Evolutionary conservation across 2,329 filamentous ascomycete species (phyloP).

Genomic region (Ceratocystis huliohia): DNA sequence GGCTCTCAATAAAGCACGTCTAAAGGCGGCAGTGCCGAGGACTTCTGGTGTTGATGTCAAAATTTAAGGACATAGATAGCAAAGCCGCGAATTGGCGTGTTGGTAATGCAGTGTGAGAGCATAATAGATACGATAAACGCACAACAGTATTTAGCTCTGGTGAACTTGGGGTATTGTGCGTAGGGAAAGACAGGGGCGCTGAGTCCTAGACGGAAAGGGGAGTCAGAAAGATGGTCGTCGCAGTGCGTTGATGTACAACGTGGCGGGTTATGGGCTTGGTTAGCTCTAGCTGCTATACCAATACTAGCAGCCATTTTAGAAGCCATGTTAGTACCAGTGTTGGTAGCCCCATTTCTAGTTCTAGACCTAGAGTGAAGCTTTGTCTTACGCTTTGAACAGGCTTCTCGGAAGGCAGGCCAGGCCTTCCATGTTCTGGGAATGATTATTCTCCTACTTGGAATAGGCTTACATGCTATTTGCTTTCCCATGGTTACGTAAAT

Average conservation of each 20-base stretch:
- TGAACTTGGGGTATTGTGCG: conserved; percentile 25
- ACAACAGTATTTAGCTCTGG: conserved; percentile 29
- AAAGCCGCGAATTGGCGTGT: conserved; percentile 28
- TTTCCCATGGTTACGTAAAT: not conserved
- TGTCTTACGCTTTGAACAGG: not conserved
- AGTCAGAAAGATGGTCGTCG: not conserved
- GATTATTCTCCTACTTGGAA: not conserved
- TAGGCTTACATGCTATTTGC: not conserved
- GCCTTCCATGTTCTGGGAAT: not conserved
- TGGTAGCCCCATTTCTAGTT: not conserved
- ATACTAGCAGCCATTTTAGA: not conserved
- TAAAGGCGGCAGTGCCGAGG: not conserved
- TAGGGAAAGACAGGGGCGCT: too few relatives aligned
- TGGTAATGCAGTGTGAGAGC: conserved; percentile 33
- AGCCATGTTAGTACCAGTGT: not conserved
- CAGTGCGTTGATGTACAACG: not conserved
- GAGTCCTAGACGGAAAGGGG: not conserved
- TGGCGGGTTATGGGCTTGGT: too few relatives aligned
- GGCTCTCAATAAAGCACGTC: conserved; percentile 32
- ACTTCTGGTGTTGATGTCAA: conserved; percentile 20
- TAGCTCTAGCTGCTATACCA: too few relatives aligned
- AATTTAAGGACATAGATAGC: conserved; percentile 30
- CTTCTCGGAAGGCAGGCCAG: not conserved
- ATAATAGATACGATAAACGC: conserved; percentile 31
- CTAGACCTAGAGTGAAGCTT: not conserved